Percentiles rank a stretch among this genome's conserved stretches.
phyloP scores from a whole-genome alignment of 208 protist genomes.

The Trichomonas tenax region DNA sequence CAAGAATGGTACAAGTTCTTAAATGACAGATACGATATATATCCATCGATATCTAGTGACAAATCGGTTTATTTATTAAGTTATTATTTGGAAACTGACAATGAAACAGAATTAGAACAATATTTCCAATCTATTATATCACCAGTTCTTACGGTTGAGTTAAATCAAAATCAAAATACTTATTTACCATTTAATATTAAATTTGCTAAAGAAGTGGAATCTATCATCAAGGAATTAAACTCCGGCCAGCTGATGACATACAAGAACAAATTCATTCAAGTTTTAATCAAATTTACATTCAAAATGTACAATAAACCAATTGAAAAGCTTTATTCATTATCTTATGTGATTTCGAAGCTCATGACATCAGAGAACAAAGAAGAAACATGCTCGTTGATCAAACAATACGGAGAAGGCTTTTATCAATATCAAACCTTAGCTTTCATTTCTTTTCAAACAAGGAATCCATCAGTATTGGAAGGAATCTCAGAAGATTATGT shows the following conservation, averaged over 20 bases:
- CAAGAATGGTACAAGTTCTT: not conserved
- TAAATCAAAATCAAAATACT: not conserved
- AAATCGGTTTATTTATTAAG: not conserved
- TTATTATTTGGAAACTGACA: not conserved
- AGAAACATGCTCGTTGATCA: not conserved
- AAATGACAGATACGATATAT: not conserved
- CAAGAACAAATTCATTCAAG: not conserved
- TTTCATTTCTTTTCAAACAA: not conserved
- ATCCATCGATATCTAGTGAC: not conserved
- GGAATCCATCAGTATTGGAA: not conserved
- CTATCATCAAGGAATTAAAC: not conserved
- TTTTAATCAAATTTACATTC: not conserved
- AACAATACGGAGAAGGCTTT: not conserved
- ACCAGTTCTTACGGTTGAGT: not conserved
- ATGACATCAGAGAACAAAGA: not conserved
- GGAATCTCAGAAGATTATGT: not conserved
- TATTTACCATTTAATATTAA: not conserved
- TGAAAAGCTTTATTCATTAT: not conserved
- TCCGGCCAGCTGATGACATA: not conserved
- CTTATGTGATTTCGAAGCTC: not conserved
- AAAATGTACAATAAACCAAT: not conserved
- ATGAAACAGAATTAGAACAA: not conserved
- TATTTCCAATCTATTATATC: not conserved
- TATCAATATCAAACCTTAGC: not conserved
- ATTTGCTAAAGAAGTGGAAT: not conserved